Base-by-base conservation (phyloP, 2,329 filamentous ascomycete genomes). In the Cyanodermella asteris region DNA sequence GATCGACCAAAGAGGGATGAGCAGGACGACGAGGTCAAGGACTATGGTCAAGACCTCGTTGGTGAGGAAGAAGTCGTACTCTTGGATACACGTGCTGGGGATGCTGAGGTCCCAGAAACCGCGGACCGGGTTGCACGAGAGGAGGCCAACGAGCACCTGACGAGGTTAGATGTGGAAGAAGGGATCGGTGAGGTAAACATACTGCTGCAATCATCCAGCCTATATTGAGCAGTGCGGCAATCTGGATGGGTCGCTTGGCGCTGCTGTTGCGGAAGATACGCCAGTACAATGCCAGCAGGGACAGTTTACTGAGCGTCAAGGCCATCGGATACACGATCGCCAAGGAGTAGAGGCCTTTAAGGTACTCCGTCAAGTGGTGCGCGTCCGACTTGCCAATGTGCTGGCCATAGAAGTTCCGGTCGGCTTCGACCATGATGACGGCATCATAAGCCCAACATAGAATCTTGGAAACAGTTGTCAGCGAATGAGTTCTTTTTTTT, bases 221-320 rank as follows among this genome's bases (percentile, higher is more conserved):
- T 13, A 29, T 28, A 18, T 22, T 26, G 6, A 25, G 17, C 15
- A 16, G 13, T 5, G 24, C 25, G 20, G 20, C 20, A 10, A 29
- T 21, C 25, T 27, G 23, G 14, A 29, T 16, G 11, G 25, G 28
- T 13, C 23, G 28, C 14, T 18, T 26, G n/a, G 24, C 24, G 20
- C 16, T 30, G 13, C 25, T 31, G 18, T 31, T 20, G 7, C 31
- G 28, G 24, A 38, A 38, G 8, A 38, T 26, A 18, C 34, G 24
- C 34, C 34, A 37, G 24, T 37, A 36, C 18, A 37, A 31, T 8
- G 34, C 28, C 5, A 37, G 32, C 13, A 37, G 29, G 5, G 34
- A 33, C 5, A 29, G 20, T 22, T 37, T 37, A 24, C 31, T 31
- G 9, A 18, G 14, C 12, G 29, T 25, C 16, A 36, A 20, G 8